Evolutionary conservation across 441 rosid genomes (phyloP).

Genomic region (Aleurites moluccanus): DNA sequence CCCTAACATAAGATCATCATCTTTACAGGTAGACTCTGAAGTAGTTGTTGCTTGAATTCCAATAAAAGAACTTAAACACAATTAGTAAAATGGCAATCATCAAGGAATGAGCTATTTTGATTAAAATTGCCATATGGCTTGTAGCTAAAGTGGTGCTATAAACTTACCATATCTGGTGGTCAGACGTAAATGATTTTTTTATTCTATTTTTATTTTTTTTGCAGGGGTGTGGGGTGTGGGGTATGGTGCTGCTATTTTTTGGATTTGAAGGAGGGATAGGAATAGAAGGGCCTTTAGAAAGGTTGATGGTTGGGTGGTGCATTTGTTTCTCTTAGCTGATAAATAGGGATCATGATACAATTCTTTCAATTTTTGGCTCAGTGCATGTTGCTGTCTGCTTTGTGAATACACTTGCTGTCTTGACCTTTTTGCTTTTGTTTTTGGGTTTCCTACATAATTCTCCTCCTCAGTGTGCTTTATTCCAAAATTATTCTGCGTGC

Average conservation of each 20-base stretch:
- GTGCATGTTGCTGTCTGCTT: not conserved
- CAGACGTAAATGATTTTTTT: not conserved
- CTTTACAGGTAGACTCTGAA: not conserved
- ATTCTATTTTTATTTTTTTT: not conserved
- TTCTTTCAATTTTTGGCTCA: not conserved
- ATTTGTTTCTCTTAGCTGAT: constrained; percentile 6
- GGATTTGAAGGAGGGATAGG: not conserved
- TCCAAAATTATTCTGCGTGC: not conserved
- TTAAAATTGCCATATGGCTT: not conserved
- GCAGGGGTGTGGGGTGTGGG: not conserved
- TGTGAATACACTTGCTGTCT: not conserved
- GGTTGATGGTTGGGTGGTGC: not conserved
- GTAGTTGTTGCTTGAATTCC: not conserved
- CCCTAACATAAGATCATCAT: not conserved
- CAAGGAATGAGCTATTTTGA: not conserved
- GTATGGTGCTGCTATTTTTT: not conserved
- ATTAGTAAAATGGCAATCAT: not conserved
- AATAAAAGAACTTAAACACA: not conserved
- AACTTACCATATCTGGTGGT: not conserved
- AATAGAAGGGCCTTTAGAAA: not conserved
- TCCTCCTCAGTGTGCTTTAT: not conserved
- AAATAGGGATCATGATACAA: not conserved
- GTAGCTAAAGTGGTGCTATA: not conserved
- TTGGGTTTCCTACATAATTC: not conserved
- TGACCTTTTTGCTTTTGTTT: not conserved